Base-by-base conservation (phyloP, 1,139 yeast species). In the Eremothecium sinecaudum region DNA sequence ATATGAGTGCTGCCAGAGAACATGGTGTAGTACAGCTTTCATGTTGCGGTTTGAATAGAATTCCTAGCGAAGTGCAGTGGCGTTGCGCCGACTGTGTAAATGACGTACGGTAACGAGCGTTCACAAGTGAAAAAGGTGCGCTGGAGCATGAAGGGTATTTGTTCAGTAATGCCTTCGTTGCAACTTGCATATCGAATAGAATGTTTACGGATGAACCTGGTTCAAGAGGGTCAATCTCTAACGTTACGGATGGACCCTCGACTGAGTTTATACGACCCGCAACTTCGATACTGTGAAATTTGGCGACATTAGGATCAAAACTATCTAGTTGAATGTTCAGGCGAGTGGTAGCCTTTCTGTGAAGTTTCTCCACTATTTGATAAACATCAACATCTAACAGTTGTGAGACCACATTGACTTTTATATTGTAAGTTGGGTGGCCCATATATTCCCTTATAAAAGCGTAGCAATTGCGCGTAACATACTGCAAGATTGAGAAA, bases 191-290 rank as follows among this genome's bases (percentile, higher is more conserved):
- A 12, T 36, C 37, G n/a, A 36, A 33, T 10, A 36, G 10, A 8
- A 36, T 20, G 24, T 20, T 36, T 27, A 24, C 30, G 4, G 36
- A 18, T 22, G 33, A 34, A 9, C 40, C 40, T 5, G 34, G 40
- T 15, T 22, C 14, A 20, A 36, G 28, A 22, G 20, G 16, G 6
- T 37, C 40, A 9, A 36, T n/a, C 10, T 14, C 23, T 15, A 36
- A 24, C 4, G 15, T 9, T 14, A 34, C 10, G 16, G 36, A 33
- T 4, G 18, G 8, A 20, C n/a, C n/a, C 10, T n/a, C 9, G 3
- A 22, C 15, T 22, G 19, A 16, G 4, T 18, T 15, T 16, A 36
- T 19, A 13, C 23, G 27, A 11, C 40, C 40, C 11, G 33, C 27
- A 5, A 15, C 19, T 15, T 36, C 40, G 15, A 27, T 20, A 4